phyloP scores from a whole-genome alignment of 805 yeast genomes.

The Kodamaea jinghongensis region DNA sequence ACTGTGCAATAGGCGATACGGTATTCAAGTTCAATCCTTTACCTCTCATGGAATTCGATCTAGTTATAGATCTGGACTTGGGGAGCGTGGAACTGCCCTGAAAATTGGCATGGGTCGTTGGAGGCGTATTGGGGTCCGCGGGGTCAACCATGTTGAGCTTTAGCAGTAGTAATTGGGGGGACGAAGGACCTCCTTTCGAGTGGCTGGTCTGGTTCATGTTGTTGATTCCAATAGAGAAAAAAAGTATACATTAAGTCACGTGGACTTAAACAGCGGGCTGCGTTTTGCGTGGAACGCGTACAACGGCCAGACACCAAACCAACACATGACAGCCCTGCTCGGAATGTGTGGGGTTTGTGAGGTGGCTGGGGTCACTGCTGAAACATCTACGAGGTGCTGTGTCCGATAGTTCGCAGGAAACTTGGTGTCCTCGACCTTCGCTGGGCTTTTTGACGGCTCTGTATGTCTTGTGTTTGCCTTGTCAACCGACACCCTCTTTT shows the following conservation, averaged over 20 bases:
- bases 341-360: not conserved
- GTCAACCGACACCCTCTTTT: no score
- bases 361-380: constrained; percentile 3
- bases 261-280: not conserved
- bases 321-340: not conserved
- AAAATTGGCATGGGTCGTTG: no score
- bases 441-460: no score
- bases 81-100: not conserved
- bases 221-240: not conserved
- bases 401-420: no score
- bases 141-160: constrained; percentile 1
- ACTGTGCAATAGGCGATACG: constrained; percentile 4
- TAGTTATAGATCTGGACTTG: not conserved
- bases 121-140: no score
- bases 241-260: not conserved
- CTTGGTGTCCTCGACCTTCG: no score
- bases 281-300: not conserved
- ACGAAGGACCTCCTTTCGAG: constrained; percentile 1
- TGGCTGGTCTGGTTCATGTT: constrained; percentile 3
- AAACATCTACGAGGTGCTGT: constrained; percentile 1
- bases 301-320: not conserved
- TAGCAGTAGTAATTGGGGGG: constrained; percentile 2
- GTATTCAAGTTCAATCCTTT: constrained; percentile 8
- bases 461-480: no score
- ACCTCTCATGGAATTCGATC: constrained; percentile 7